These are phyloP conservation scores for Calamus simplicifolius DNA, from an alignment of 176 grass and related monocot species.

Conservation along the genomic window DNA sequence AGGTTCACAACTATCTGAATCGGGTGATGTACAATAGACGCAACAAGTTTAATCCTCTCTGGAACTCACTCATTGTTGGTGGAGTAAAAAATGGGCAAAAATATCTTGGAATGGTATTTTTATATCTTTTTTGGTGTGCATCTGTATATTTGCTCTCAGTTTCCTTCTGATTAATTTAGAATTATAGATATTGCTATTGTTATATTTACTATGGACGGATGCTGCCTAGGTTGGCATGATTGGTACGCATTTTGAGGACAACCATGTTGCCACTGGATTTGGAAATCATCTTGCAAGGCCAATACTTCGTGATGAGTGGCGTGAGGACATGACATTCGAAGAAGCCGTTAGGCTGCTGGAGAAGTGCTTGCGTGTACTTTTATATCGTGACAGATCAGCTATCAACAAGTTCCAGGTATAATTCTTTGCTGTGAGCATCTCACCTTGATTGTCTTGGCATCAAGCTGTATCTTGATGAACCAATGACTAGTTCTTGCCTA, in stretches of 20 bases:
- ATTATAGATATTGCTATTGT: background rate
- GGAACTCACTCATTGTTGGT: constrained; percentile 89
- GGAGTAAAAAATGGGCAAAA: constrained; percentile 95
- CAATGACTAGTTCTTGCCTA: too few species aligned
- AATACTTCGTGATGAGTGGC: constrained; percentile 91
- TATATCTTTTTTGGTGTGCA: too few species aligned
- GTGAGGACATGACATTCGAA: constrained; percentile 86
- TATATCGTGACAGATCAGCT: constrained; percentile 94
- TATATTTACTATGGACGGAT: constrained; percentile 1
- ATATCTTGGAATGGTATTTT: constrained; percentile 89
- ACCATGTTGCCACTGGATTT: constrained; percentile 96
- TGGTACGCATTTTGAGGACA: constrained; percentile 96
- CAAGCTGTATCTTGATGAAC: too few species aligned
- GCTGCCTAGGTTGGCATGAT: constrained; percentile 81
- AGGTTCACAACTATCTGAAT: constrained; percentile 83
- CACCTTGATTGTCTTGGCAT: too few species aligned
- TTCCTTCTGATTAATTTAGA: too few species aligned
- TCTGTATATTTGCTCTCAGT: too few species aligned
- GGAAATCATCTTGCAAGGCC: constrained; percentile 96
- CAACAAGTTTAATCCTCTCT: constrained; percentile 97
- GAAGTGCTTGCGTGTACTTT: constrained; percentile 87
- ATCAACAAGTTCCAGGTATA: constrained; percentile 99
- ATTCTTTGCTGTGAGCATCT: background rate
- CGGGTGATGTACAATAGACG: constrained; percentile 94
- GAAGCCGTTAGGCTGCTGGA: constrained; percentile 97